Percentiles rank a stretch among this genome's conserved stretches.
Conservation (phyloP, 306 rosid genomes). For the Glycine latifolia region DNA sequence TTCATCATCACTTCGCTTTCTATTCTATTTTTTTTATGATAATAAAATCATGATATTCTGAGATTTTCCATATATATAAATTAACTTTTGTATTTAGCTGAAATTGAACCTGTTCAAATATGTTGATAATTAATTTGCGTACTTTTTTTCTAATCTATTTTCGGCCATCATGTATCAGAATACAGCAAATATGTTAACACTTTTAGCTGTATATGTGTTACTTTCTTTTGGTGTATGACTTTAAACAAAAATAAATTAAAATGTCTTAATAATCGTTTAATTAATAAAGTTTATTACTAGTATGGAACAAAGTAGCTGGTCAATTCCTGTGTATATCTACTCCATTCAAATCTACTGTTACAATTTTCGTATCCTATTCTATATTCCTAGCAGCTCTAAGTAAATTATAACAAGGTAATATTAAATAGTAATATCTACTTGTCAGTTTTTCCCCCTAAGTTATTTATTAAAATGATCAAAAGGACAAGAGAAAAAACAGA, state of each 20-base stretch:
- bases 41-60: too few relatives aligned
- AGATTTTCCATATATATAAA: not conserved
- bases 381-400: not conserved
- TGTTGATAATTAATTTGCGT: too few relatives aligned
- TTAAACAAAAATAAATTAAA: not conserved
- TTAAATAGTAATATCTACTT: too few relatives aligned
- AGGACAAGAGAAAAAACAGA: not conserved
- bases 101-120: too few relatives aligned
- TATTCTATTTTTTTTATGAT: too few relatives aligned
- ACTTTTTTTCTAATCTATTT: not conserved
- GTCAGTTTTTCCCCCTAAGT: too few relatives aligned
- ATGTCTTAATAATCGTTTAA: not conserved
- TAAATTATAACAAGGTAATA: not conserved
- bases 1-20: slow-evolving; percentile 9
- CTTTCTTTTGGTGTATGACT: not conserved
- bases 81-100: not conserved
- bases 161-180: not conserved
- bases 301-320: not conserved
- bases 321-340: not conserved
- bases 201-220: not conserved
- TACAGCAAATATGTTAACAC: not conserved
- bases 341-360: not conserved
- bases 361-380: not conserved
- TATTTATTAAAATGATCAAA: not conserved
- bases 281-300: not conserved